Evolutionary conservation across 1,284 basidiomycete species (phyloP).

Genomic region (Sanghuangporus baumii): DNA sequence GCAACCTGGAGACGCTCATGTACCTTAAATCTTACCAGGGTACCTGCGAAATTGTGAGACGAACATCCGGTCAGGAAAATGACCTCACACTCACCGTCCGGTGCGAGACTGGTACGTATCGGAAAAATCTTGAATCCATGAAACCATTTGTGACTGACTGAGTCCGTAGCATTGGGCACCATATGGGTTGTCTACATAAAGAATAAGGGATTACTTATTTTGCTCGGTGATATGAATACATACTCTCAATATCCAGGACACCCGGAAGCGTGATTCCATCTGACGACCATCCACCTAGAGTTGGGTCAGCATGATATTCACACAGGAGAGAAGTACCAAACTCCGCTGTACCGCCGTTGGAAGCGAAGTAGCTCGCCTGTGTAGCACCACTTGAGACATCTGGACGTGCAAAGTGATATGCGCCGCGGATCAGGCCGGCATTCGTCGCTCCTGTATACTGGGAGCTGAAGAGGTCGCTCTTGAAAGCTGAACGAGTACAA

Average conservation of each 20-base stretch:
- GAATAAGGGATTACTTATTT: not conserved
- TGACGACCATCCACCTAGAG: constrained; percentile 45
- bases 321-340: not conserved
- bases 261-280: constrained; percentile 62
- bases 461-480: constrained; percentile 34
- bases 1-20: not conserved
- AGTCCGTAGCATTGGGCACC: constrained; percentile 54
- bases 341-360: constrained; percentile 43
- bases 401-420: constrained; percentile 58
- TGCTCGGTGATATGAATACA: not conserved
- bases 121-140: constrained; percentile 59
- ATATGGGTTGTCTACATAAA: constrained; percentile 38
- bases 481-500: constrained; percentile 26
- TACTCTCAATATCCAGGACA: constrained; percentile 60
- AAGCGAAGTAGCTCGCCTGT: constrained; percentile 57
- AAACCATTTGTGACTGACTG: constrained; percentile 47
- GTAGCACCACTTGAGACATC: constrained; percentile 46
- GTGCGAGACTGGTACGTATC: constrained; percentile 52
- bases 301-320: constrained; percentile 3
- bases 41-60: constrained; percentile 25
- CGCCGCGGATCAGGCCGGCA: constrained; percentile 50
- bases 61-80: constrained; percentile 15
- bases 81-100: constrained; percentile 32
- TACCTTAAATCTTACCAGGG: constrained; percentile 26
- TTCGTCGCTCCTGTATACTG: constrained; percentile 53